Evolutionary conservation across 805 yeast genomes (phyloP), one percentile per base, ranked within the genome.

Genomic region (Starmerella scarabaei): DNA sequence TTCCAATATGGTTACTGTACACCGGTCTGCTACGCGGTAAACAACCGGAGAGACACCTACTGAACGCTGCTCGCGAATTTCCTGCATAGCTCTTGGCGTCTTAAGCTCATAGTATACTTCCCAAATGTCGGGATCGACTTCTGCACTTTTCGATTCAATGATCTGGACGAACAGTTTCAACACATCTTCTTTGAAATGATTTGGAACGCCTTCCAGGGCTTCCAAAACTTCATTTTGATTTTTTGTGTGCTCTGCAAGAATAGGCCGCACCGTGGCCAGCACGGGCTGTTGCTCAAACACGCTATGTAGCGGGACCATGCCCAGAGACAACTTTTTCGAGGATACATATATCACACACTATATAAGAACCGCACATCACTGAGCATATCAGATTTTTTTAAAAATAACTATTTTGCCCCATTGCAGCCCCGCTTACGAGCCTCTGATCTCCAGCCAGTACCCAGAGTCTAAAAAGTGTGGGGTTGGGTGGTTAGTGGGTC

Each of bases 61-160:
- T 23, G 7, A 7, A 7, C 11, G 7, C 11, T 23, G 9, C 11
- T 23, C 26, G 11, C 26, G 26, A 23, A 23, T 23, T 7, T 7
- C 26, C 11, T 23, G 26, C 11, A 23, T 23, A 7, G 7, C 11
- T 23, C 11, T 11, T 11, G 11, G 26, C 26, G 38, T 34, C 16
- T 45, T 42, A 14, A 47, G 38, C 23, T 14, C 31, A 21, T 40
- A 45, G 35, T 32, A 42, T 3, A n/a, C 38, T 21, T 45, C 49
- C 49, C 45, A 48, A 15, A 46, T 8, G 16, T 47, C 49, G n/a
- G 43, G 33, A 19, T 39, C 32, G 5, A 45, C 40, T n/a, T 36
- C 49, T 15, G 2, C 5, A 6, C 24, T 30, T 2, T 9, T 4
- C 8, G 20, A 35, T 33, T 46, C 50, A 14, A 38, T 18, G 12